Base-by-base conservation (phyloP, 1,284 basidiomycete genomes). In the Leccinum subrobustum region DNA sequence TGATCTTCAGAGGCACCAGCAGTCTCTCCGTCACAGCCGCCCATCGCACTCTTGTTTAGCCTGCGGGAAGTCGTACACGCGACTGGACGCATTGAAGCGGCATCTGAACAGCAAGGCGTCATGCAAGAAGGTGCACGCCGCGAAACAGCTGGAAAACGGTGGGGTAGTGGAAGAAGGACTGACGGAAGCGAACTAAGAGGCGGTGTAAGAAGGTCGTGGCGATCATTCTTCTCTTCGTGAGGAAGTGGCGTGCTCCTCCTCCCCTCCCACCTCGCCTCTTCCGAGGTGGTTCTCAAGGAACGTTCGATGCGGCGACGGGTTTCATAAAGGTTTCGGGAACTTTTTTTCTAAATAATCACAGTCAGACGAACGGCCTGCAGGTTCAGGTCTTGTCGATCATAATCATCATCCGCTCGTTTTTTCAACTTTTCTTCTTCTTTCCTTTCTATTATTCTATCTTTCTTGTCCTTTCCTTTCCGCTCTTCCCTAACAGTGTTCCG, bases 71-170 rank as follows among this genome's bases (percentile, higher is more conserved):
- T 61, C 63, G 6, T 72, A 73, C 59, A 73, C 73, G 48, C 70
- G 72, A 44, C 23, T 56, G 9, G 73, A 74, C 62, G 73, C 69
- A 6, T 60, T 75, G 58, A 74, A 73, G 64, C 63, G 70, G 60
- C 70, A 72, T 56, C 68, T 74, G n/a, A 74, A 68, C 54, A 63
- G 59, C 60, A 73, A 70, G 63, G 64, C 55, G 1, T 53, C 58
- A 23, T 75, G 70, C 62, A 72, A 69, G 63, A 67, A 23, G 57
- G 50, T 27, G 12, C 72, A 73, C 35, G 52, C 53, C 25, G 48
- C 58, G n/a, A 70, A 63, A 52, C 11, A 60, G 11, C 27, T 56
- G 27, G 44, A 47, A 47, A 60, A 52, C n/a, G 23, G 3, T 23
- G 33, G 39, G 53, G 56, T 54, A 59, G 54, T 33, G 25, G 63